Percentiles rank a stretch among this genome's conserved stretches.
These are phyloP conservation scores for Verticillium longisporum DNA, from an alignment of 2,329 filamentous ascomycete species.

Conservation along the genomic window DNA sequence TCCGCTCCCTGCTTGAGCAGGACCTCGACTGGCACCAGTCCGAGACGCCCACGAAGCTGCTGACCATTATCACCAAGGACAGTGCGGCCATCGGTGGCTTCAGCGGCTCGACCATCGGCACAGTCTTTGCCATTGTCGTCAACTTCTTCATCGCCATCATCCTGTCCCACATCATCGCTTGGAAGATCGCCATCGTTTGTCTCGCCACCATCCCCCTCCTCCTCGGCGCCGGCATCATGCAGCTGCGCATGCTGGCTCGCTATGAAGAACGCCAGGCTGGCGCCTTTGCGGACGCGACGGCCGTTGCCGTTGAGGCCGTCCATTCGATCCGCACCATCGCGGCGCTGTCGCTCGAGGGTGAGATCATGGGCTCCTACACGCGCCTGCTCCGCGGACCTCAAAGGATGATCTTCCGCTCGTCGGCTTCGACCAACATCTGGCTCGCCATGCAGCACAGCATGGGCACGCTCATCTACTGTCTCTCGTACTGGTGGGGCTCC, in stretches of 20 bases:
- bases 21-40: conserved; percentile 54
- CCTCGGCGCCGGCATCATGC: conserved; percentile 47
- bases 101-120: conserved; percentile 49
- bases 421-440: conserved; percentile 33
- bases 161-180: conserved; percentile 48
- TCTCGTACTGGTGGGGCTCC: conserved; percentile 63
- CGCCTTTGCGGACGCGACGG: conserved; percentile 39
- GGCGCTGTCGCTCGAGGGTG: conserved; percentile 19
- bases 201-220: conserved; percentile 45
- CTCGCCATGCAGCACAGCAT: conserved; percentile 39
- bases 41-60: conserved; percentile 37
- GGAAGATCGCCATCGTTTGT: conserved; percentile 52
- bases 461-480: conserved; percentile 52
- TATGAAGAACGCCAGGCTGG: conserved; percentile 40
- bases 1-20: conserved; percentile 50
- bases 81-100: conserved; percentile 45
- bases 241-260: conserved; percentile 38
- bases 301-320: conserved; percentile 41
- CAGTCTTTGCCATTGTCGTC: conserved; percentile 43
- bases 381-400: conserved; percentile 8
- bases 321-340: conserved; percentile 38
- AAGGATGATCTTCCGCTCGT: conserved; percentile 14
- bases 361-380: conserved; percentile 27
- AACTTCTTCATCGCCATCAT: conserved; percentile 48
- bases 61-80: conserved; percentile 50